Conservation (phyloP, 441 rosid species). For the Hypseocharis bilobata region DNA sequence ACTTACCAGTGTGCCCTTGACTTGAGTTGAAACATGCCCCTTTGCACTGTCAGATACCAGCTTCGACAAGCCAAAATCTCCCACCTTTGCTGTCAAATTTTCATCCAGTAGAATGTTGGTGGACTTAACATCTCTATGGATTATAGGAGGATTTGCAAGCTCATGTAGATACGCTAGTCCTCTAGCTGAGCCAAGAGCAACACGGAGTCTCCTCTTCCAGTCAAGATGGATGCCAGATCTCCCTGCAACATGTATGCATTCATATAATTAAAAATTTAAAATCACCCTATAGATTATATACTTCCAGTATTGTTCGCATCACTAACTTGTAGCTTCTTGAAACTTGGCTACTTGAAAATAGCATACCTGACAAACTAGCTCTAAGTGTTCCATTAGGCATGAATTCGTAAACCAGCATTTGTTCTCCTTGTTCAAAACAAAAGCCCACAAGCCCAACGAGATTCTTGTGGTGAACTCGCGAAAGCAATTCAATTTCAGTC, state of each 20-base stretch:
- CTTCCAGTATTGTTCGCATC: too few relatives aligned
- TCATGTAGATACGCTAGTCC: conserved; percentile 88
- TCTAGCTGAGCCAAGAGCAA: conserved; percentile 86
- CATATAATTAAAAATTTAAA: neutral
- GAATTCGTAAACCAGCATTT: conserved; percentile 82
- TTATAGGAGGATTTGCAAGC: conserved; percentile 89
- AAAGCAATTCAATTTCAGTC: conserved; percentile 91
- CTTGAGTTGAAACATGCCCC: conserved; percentile 96
- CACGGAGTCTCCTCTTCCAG: conserved; percentile 80
- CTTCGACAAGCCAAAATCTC: conserved; percentile 94
- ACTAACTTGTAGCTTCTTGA: neutral
- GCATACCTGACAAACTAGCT: conserved; percentile 64
- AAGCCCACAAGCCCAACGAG: conserved; percentile 84
- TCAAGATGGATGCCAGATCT: conserved; percentile 55
- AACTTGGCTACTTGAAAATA: neutral
- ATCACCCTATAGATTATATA: too few relatives aligned
- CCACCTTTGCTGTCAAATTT: conserved; percentile 79
- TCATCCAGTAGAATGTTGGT: conserved; percentile 81
- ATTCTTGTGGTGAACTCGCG: conserved; percentile 94
- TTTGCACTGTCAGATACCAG: conserved; percentile 72
- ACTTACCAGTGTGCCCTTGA: conserved; percentile 88
- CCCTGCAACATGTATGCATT: conserved; percentile 31
- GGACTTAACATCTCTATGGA: conserved; percentile 89
- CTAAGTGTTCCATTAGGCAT: conserved; percentile 82
- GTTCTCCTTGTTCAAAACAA: conserved; percentile 91